Evolutionary conservation across 306 rosid species (phyloP).

Genomic region (Sindora glabra): DNA sequence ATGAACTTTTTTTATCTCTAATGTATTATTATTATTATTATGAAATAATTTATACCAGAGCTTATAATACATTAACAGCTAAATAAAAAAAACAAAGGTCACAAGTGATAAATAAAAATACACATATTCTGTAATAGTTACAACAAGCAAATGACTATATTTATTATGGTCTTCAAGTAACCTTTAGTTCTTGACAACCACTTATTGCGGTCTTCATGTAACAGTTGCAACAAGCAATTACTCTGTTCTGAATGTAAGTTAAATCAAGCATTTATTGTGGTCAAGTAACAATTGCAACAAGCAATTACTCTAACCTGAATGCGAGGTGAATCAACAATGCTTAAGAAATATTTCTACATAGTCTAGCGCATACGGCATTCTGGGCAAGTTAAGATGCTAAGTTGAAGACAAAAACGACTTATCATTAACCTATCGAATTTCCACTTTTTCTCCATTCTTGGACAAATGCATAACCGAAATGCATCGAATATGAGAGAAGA

Average conservation of each 20-base stretch:
- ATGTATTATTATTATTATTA: too few relatives aligned
- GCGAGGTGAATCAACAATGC: background rate
- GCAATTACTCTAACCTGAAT: background rate
- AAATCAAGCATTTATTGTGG: too few relatives aligned
- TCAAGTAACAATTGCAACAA: conserved; percentile 45
- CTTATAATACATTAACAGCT: conserved; percentile 16
- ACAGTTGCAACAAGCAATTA: too few relatives aligned
- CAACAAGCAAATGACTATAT: conserved; percentile 22
- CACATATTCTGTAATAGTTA: conserved; percentile 21
- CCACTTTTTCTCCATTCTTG: conserved; percentile 99
- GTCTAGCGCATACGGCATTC: background rate
- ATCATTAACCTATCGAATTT: conserved; percentile 79
- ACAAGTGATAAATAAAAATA: conserved; percentile 14
- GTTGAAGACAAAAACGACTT: conserved; percentile 19
- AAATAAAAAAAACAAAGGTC: background rate
- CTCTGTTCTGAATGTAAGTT: too few relatives aligned
- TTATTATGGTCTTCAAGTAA: conserved; percentile 19
- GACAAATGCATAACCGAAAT: conserved; percentile 97
- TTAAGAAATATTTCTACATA: background rate
- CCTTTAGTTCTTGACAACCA: too few relatives aligned
- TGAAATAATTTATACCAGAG: too few relatives aligned
- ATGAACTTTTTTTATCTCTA: too few relatives aligned
- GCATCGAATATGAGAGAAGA: conserved; percentile 90
- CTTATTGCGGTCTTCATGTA: too few relatives aligned
- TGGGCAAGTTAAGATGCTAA: conserved; percentile 3